Conservation (phyloP, 371 early-diverging fungal species). For the Rhizopus delemar region DNA sequence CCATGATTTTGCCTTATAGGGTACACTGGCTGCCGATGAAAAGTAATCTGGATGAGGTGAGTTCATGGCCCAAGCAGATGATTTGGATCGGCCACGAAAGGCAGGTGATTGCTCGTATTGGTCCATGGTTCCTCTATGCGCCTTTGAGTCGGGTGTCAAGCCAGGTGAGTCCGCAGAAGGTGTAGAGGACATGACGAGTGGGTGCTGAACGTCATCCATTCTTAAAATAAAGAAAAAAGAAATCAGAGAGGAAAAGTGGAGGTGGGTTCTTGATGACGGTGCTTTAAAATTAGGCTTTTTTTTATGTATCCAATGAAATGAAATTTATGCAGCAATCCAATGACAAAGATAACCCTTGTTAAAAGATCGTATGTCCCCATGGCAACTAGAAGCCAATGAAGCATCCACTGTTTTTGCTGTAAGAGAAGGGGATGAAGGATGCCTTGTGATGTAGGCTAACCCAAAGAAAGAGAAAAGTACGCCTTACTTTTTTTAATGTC, state of each 20-base stretch:
- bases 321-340: not conserved
- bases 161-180: slow-evolving; percentile 26
- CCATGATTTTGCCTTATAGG: slow-evolving; percentile 63
- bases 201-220: slow-evolving; percentile 36
- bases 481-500: too few species aligned
- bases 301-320: not conserved
- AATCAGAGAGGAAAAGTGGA: not conserved
- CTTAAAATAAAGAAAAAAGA: not conserved
- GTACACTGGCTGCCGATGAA: slow-evolving; percentile 24
- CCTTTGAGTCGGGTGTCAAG: slow-evolving; percentile 25
- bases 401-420: too few species aligned
- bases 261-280: too few species aligned
- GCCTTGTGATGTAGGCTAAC: too few species aligned
- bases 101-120: not conserved
- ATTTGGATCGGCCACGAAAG: slow-evolving; percentile 49
- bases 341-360: slow-evolving; percentile 2
- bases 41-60: slow-evolving; percentile 33
- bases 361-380: not conserved
- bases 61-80: slow-evolving; percentile 29
- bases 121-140: slow-evolving; percentile 16
- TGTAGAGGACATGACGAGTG: slow-evolving; percentile 23
- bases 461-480: too few species aligned
- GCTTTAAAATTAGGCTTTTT: too few species aligned
- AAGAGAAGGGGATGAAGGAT: too few species aligned
- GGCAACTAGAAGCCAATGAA: too few species aligned